Evolutionary conservation across 441 rosid species (phyloP).

Genomic region (Jatropha podagrica): DNA sequence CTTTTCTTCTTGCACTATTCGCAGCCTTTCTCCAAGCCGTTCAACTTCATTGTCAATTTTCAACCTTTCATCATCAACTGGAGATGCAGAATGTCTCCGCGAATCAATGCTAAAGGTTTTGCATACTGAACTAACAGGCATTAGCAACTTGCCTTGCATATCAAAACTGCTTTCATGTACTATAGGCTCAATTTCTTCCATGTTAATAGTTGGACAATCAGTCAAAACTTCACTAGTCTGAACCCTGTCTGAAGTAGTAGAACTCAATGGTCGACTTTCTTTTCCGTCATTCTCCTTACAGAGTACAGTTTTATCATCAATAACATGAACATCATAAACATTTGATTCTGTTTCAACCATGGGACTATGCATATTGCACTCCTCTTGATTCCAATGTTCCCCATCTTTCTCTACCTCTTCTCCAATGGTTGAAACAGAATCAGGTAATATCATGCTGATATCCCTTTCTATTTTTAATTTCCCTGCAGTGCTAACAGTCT

Average conservation of each 20-base stretch:
- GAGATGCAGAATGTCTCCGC: constrained; percentile 53
- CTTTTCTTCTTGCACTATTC: constrained; percentile 57
- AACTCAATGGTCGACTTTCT: constrained; percentile 19
- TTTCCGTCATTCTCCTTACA: constrained; percentile 22
- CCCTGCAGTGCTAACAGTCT: neutral
- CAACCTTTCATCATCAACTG: constrained; percentile 53
- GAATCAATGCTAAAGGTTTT: constrained; percentile 30
- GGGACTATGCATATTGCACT: constrained; percentile 19
- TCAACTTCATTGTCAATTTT: constrained; percentile 73
- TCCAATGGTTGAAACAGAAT: constrained; percentile 8
- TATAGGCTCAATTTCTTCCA: constrained; percentile 19
- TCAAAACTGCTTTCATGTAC: constrained; percentile 17
- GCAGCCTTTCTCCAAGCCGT: constrained; percentile 65
- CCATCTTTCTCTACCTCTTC: constrained; percentile 31
- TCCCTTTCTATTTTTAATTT: constrained; percentile 17
- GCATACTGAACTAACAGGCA: constrained; percentile 11
- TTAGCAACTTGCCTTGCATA: constrained; percentile 2
- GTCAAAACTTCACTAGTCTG: constrained; percentile 13
- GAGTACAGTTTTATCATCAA: constrained; percentile 35
- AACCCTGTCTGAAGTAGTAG: constrained; percentile 18
- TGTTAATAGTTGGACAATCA: constrained; percentile 22
- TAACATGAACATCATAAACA: constrained; percentile 58
- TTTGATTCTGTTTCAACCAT: constrained; percentile 39
- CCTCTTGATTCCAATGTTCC: constrained; percentile 24
- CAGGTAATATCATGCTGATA: constrained; percentile 17